These are phyloP conservation scores for Astathelohania contejeani DNA, from an alignment of 371 early-diverging fungal species.

Conservation along the genomic window DNA sequence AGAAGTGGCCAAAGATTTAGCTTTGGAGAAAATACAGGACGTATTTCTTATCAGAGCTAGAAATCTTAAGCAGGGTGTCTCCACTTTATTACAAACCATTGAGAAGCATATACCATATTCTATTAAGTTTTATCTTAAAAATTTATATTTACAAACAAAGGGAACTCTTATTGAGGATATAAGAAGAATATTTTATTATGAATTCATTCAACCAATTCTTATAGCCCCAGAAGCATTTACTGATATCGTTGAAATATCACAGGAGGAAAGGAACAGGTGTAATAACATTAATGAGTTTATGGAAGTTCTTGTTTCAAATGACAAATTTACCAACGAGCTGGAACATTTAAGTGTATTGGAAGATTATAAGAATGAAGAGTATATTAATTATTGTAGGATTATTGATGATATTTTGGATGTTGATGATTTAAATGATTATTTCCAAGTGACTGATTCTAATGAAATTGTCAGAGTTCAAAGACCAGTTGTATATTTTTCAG, in stretches of 20 bases:
- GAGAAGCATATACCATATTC: not conserved
- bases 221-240: slow-evolving; percentile 12
- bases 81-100: too few species aligned
- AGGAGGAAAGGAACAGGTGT: too few species aligned
- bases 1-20: not conserved
- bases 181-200: slow-evolving; percentile 8
- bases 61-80: too few species aligned
- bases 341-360: too few species aligned
- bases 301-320: too few species aligned
- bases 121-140: not conserved
- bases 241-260: too few species aligned
- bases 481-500: not conserved
- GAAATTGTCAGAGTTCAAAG: not conserved
- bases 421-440: not conserved
- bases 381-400: not conserved
- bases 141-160: not conserved
- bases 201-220: slow-evolving; percentile 27
- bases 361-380: too few species aligned
- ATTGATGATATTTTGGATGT: not conserved
- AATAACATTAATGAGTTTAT: too few species aligned
- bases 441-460: not conserved
- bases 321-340: too few species aligned
- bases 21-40: not conserved
- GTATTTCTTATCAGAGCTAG: not conserved
- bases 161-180: not conserved